phyloP scores from a whole-genome alignment of 345 rosid genomes.

The Gossypium arboreum region DNA sequence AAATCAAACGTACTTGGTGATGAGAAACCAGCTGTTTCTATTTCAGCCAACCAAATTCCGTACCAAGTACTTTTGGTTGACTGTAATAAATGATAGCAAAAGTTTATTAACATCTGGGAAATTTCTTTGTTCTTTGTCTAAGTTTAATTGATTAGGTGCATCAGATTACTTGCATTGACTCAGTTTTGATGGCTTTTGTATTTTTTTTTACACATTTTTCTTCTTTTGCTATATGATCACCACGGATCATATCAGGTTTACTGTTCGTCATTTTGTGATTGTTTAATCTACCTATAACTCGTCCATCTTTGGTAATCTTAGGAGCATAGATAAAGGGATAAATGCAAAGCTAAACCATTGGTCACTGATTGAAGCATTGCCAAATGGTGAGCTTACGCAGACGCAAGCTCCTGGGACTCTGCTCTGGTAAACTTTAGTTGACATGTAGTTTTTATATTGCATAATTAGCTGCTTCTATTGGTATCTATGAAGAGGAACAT shows the following conservation, averaged over 20 bases:
- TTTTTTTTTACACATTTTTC: background rate
- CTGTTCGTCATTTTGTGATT: constrained; percentile 4
- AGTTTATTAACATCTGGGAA: constrained; percentile 10
- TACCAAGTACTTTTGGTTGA: background rate
- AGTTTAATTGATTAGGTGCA: background rate
- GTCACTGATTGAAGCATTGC: constrained; percentile 21
- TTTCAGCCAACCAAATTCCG: background rate
- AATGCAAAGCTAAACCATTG: constrained; percentile 20
- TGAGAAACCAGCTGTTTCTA: background rate
- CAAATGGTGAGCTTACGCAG: constrained; percentile 57
- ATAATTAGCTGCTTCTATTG: constrained; percentile 15
- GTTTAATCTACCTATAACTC: background rate
- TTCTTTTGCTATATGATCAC: no score
- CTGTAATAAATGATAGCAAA: background rate
- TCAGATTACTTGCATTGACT: constrained; percentile 5
- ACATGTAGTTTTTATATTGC: constrained; percentile 4
- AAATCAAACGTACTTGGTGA: constrained; percentile 1
- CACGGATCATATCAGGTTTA: background rate
- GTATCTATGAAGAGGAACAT: background rate
- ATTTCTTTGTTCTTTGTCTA: background rate
- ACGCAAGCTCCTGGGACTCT: constrained; percentile 11
- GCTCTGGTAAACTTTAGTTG: constrained; percentile 53
- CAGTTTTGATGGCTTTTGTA: background rate
- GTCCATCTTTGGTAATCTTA: constrained; percentile 19
- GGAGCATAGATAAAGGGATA: constrained; percentile 21